A percentile compares a stretch with the other conserved stretches of the same genome.
Evolutionary conservation across 139 green algal species (phyloP).

Genomic region (Chlorella sorokiniana): DNA sequence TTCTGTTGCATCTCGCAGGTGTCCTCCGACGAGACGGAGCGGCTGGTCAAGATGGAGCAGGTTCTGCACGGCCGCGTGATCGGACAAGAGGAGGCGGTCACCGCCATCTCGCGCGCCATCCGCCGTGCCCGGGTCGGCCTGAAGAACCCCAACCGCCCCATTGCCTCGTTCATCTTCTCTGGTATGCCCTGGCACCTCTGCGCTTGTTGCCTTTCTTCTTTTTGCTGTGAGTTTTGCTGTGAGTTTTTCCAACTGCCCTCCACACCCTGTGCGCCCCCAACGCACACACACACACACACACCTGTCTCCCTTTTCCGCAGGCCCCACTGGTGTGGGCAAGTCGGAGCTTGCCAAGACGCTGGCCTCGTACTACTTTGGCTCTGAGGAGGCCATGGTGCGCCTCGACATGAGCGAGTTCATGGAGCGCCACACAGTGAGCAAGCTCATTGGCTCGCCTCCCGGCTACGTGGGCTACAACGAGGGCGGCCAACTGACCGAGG

Average conservation of each 20-base stretch:
- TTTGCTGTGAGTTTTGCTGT: neutral
- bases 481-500: conserved; percentile 99
- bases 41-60: conserved; percentile 99
- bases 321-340: conserved; percentile 91
- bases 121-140: conserved; percentile 94
- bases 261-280: neutral
- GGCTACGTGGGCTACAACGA: conserved; percentile 99
- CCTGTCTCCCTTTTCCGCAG: neutral
- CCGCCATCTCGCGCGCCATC: conserved; percentile 90
- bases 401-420: conserved; percentile 99
- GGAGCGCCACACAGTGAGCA: conserved; percentile 99
- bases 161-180: conserved; percentile 98
- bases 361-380: conserved; percentile 98
- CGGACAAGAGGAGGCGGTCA: conserved; percentile 96
- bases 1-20: conserved; percentile 22
- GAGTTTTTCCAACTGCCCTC: neutral
- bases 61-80: conserved; percentile 95
- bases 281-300: neutral
- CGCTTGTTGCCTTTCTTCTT: neutral
- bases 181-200: conserved; percentile 34
- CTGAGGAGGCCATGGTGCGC: conserved; percentile 93
- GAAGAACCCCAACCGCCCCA: conserved; percentile 98
- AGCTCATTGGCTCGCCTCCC: conserved; percentile 98
- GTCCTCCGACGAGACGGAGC: conserved; percentile 92
- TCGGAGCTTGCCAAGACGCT: conserved; percentile 99